Percentiles rank a stretch among this genome's conserved stretches.
Evolutionary conservation across 1,139 yeast species (phyloP).

Genomic region (Arxiozyma telluris): DNA sequence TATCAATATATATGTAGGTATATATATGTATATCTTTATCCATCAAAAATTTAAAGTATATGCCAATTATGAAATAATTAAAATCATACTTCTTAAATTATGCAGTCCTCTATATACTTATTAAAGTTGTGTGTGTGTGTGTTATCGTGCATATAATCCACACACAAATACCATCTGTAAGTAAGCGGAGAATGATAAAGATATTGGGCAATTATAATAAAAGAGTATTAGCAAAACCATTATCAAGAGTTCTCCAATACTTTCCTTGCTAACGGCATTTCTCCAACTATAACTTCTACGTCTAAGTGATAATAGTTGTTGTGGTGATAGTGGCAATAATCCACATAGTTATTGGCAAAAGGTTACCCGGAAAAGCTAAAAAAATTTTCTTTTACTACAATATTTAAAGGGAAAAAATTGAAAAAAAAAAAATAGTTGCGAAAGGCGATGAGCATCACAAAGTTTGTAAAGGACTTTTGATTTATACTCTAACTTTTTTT

Average conservation of each 20-base stretch:
- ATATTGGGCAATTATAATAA: not conserved
- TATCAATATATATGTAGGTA: not conserved
- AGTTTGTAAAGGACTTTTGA: not conserved
- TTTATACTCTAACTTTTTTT: not conserved
- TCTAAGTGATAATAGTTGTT: not conserved
- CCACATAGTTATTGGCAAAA: too few relatives aligned
- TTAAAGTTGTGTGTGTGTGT: not conserved
- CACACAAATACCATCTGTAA: not conserved
- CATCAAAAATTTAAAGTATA: too few relatives aligned
- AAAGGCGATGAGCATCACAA: slow-evolving; percentile 1
- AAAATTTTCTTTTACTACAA: not conserved
- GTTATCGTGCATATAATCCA: too few relatives aligned
- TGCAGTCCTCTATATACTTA: too few relatives aligned
- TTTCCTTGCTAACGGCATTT: not conserved
- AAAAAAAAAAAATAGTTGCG: not conserved
- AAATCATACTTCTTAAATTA: too few relatives aligned
- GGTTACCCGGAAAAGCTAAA: slow-evolving; percentile 2
- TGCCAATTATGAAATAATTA: not conserved
- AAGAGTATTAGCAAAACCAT: not conserved
- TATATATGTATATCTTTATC: too few relatives aligned
- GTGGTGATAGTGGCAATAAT: not conserved
- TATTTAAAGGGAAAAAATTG: not conserved
- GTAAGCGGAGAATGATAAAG: not conserved
- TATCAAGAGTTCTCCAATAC: too few relatives aligned
- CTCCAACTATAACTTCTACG: not conserved